Percentiles rank a stretch among this genome's conserved stretches.
These are phyloP conservation scores for Betula pendula DNA, from an alignment of 306 rosid genomes.

Conservation along the genomic window DNA sequence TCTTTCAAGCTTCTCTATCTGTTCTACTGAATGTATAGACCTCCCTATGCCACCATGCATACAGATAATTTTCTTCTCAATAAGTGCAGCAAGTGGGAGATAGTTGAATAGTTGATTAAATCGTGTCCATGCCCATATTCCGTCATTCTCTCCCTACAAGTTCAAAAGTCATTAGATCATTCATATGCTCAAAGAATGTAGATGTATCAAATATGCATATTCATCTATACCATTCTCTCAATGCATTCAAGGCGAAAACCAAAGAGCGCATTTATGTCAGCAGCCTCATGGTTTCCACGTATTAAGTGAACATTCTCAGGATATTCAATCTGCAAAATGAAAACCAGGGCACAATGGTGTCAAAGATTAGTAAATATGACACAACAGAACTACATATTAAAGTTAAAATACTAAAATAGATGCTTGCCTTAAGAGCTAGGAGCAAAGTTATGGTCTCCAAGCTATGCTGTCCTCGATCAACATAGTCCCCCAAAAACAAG, in stretches of 20 bases:
- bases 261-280: conserved; percentile 98
- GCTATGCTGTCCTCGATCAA: conserved; percentile 99
- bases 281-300: conserved; percentile 99
- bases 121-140: conserved; percentile 99
- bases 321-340: conserved; percentile 83
- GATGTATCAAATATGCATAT: conserved; percentile 31
- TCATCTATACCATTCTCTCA: conserved; percentile 85
- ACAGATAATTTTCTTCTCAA: conserved; percentile 97
- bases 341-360: conserved; percentile 21
- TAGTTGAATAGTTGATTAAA: conserved; percentile 97
- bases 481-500: conserved; percentile 98
- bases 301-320: conserved; percentile 96
- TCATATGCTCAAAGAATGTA: conserved; percentile 18
- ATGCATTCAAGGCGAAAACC: conserved; percentile 99
- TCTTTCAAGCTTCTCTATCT: conserved; percentile 96
- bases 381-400: conserved; percentile 22
- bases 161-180: conserved; percentile 35
- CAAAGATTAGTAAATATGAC: conserved; percentile 25
- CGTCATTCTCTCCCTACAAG: conserved; percentile 93
- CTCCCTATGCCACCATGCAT: conserved; percentile 99
- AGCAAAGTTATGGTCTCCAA: conserved; percentile 97
- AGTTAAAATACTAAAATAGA: conserved; percentile 24
- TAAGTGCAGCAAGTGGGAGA: conserved; percentile 95
- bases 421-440: conserved; percentile 92
- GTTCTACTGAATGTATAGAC: conserved; percentile 88